These are phyloP conservation scores for Ophiosphaerella korrae DNA, from an alignment of 2,329 filamentous ascomycete genomes.

Conservation along the genomic window DNA sequence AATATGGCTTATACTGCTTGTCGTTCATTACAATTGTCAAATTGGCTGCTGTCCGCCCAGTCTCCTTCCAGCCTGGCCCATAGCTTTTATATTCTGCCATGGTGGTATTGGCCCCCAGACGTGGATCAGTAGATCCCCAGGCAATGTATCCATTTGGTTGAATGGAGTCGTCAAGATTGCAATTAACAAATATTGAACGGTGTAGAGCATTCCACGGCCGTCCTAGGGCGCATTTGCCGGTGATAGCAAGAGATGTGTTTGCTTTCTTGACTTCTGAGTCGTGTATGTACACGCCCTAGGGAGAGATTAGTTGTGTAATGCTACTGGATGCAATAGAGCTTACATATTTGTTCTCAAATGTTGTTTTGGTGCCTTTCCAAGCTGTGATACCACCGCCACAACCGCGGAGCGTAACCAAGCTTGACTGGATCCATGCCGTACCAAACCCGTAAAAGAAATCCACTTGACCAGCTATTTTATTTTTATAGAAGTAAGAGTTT, in stretches of 20 bases:
- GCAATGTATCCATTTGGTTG: constrained; percentile 60
- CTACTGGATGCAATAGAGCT: neutral
- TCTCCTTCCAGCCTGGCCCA: constrained; percentile 61
- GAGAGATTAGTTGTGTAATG: neutral
- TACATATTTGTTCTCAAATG: constrained; percentile 66
- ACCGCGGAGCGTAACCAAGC: constrained; percentile 59
- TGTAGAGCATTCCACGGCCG: constrained; percentile 67
- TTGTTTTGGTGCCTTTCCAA: constrained; percentile 72
- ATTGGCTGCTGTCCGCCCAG: constrained; percentile 48
- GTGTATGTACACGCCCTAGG: constrained; percentile 64
- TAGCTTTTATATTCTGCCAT: constrained; percentile 62
- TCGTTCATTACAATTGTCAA: constrained; percentile 56
- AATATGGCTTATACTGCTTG: constrained; percentile 36
- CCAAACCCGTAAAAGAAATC: constrained; percentile 74
- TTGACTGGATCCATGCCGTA: constrained; percentile 64
- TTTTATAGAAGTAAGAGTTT: constrained; percentile 67
- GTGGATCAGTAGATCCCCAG: constrained; percentile 55
- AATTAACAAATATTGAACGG: constrained; percentile 61
- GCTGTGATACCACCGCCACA: constrained; percentile 72
- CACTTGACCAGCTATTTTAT: constrained; percentile 66
- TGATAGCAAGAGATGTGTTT: constrained; percentile 52
- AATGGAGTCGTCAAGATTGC: constrained; percentile 62
- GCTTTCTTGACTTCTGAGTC: constrained; percentile 60
- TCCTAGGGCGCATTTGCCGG: constrained; percentile 61
- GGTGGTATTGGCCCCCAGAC: constrained; percentile 51